Conservation (phyloP, 2,329 filamentous ascomycete genomes). For the Sarocladium oryzae region DNA sequence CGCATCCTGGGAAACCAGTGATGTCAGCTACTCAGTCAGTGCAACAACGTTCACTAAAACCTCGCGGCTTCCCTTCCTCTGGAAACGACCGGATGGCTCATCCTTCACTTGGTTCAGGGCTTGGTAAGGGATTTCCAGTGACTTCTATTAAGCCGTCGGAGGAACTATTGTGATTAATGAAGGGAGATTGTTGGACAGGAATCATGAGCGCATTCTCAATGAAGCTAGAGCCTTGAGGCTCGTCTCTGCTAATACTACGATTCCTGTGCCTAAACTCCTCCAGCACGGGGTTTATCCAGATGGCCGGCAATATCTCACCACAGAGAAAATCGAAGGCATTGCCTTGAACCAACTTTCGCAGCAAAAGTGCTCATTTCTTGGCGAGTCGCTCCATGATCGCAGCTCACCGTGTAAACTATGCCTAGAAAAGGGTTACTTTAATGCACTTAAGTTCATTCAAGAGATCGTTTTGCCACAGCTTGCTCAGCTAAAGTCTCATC, state of each 20-base stretch:
- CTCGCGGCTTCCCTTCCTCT: slow-evolving; percentile 7
- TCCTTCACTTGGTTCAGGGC: slow-evolving; percentile 8
- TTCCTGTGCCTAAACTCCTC: slow-evolving; percentile 12
- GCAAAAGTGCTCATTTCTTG: not conserved
- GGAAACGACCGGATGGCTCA: slow-evolving; percentile 1
- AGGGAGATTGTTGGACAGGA: not conserved
- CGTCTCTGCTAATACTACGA: slow-evolving; percentile 9
- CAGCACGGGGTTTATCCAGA: slow-evolving; percentile 10
- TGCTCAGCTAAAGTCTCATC: slow-evolving; percentile 7
- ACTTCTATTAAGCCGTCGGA: slow-evolving; percentile 7
- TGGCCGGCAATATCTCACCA: slow-evolving; percentile 12
- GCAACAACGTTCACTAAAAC: slow-evolving; percentile 10
- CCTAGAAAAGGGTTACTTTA: slow-evolving; percentile 9
- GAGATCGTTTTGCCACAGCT: slow-evolving; percentile 12
- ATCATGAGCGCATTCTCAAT: slow-evolving; percentile 14
- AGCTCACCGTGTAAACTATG: slow-evolving; percentile 10
- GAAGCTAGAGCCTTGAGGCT: slow-evolving; percentile 12
- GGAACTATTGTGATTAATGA: not conserved
- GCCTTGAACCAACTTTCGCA: slow-evolving; percentile 3
- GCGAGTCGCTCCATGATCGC: too few species aligned
- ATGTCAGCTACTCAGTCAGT: slow-evolving; percentile 5
- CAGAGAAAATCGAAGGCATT: slow-evolving; percentile 10
- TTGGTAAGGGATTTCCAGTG: not conserved
- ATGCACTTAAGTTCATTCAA: slow-evolving; percentile 11
- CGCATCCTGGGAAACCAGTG: too few species aligned